Evolutionary conservation across 139 green algal genomes (phyloP).

Genomic region (Zygnema cylindricum): DNA sequence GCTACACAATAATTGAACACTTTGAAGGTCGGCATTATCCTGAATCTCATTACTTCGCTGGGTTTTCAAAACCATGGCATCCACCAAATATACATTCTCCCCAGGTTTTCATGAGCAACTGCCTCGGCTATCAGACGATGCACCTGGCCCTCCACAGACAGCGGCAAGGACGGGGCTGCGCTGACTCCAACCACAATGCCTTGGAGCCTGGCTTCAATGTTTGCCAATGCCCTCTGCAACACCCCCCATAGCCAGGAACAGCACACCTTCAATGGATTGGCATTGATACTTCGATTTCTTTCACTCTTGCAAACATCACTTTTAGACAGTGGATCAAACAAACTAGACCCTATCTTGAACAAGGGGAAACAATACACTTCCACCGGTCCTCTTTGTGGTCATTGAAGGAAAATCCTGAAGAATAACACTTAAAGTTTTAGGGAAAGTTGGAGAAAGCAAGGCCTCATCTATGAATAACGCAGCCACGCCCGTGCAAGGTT

Average conservation of each 20-base stretch:
- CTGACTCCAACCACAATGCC: constrained; percentile 84
- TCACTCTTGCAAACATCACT: too few species aligned
- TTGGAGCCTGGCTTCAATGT: constrained; percentile 62
- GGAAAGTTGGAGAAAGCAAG: not conserved
- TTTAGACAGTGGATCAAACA: too few species aligned
- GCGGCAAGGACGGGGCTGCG: constrained; percentile 78
- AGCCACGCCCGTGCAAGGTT: too few species aligned
- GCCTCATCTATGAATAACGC: not conserved
- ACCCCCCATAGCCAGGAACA: not conserved
- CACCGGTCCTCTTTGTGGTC: too few species aligned
- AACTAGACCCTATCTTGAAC: too few species aligned
- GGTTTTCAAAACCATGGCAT: constrained; percentile 77
- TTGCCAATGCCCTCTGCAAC: constrained; percentile 58
- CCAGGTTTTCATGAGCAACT: constrained; percentile 83
- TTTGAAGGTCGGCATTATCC: too few species aligned
- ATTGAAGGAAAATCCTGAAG: too few species aligned
- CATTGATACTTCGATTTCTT: too few species aligned
- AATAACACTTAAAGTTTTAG: not conserved
- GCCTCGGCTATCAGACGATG: constrained; percentile 89
- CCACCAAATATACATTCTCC: constrained; percentile 94
- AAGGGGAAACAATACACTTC: too few species aligned
- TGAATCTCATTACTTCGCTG: too few species aligned
- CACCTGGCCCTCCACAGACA: constrained; percentile 86
- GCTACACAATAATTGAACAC: too few species aligned
- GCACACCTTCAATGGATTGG: too few species aligned